Base-by-base conservation (phyloP, 257 asterid genomes). In the Nicotiana noctiflora region DNA sequence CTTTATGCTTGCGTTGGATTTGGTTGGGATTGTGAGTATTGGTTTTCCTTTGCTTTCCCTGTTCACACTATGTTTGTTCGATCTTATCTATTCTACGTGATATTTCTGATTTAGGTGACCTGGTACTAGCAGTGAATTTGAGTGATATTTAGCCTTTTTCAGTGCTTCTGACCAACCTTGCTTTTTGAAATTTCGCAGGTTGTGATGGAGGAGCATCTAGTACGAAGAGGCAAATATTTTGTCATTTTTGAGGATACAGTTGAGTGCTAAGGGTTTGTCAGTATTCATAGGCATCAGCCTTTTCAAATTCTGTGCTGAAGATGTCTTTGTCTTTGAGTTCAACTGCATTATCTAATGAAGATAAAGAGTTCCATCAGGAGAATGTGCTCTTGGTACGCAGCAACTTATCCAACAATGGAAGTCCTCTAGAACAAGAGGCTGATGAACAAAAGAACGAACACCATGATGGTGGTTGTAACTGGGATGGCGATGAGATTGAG, bases 371-470 rank as follows among this genome's bases (percentile, higher is more conserved):
- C 74, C 40, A 77, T 44, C 59, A 59, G 68, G 70, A 59, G 34
- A 77, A 77, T 59, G 23, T 34, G 21, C 18, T 13, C 74, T 31
- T 34, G 53, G 81, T 25, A 19, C 17, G 32, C 18, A 14, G 21
- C 53, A 77, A 77, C 57, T 15, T 31, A 14, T 77, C 81, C 40
- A 65, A 76, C 77, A 59, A 81, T 37, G 89, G 84, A 12, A 51
- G 70, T 55, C 76, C 81, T 76, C 63, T 85, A 77, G 89, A 79
- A 82, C 83, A 34, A 75, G 89, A 85, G 87, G 82, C 75, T 62
- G 87, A 63, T 49, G 79, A 55, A 70, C 85, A 85, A 76, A 88
- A 87, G 51, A 81, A 84, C 44, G 85, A 72, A 75, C 64, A 53
- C 70, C 85, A 53, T 53, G 88, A 68, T 78, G 81, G 81, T 80